A percentile compares a stretch with the other conserved stretches of the same genome.
These are phyloP conservation scores for Coniosporium apollinis DNA, from an alignment of 495 filamentous ascomycete genomes.

Conservation along the genomic window DNA sequence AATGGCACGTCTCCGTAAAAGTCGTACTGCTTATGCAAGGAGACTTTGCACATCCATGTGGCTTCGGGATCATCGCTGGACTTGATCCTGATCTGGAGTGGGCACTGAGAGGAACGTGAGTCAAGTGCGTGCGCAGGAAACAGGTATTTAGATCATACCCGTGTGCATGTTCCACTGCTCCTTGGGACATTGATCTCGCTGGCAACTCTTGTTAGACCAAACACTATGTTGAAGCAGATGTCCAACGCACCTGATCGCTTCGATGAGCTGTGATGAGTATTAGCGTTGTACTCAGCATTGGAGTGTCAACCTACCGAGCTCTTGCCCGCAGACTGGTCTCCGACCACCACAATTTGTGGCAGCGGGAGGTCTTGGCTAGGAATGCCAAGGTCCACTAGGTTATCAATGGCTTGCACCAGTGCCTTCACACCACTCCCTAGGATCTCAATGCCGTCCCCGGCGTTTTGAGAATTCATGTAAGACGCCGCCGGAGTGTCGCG, in stretches of 20 bases:
- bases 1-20: conserved; percentile 1
- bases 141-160: conserved; percentile 12
- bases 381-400: conserved; percentile 17
- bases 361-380: conserved; percentile 33
- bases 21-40: conserved; percentile 38
- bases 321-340: conserved; percentile 70
- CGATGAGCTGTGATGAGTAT: too few relatives aligned
- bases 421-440: conserved; percentile 10
- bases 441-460: neutral
- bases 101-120: conserved; percentile 28
- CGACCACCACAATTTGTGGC: conserved; percentile 62
- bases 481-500: too few relatives aligned
- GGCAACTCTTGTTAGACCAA: too few relatives aligned
- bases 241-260: too few relatives aligned
- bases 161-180: conserved; percentile 51
- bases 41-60: conserved; percentile 47
- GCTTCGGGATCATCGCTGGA: conserved; percentile 25
- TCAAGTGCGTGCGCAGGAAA: neutral
- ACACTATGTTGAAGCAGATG: too few relatives aligned
- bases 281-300: too few relatives aligned
- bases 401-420: conserved; percentile 14
- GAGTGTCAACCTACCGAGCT: conserved; percentile 60
- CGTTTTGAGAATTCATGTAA: too few relatives aligned
- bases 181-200: conserved; percentile 62
- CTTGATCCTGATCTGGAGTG: conserved; percentile 57